These are phyloP conservation scores for Cyphellophora attinorum DNA, from an alignment of 2,329 filamentous ascomycete genomes.

Conservation along the genomic window DNA sequence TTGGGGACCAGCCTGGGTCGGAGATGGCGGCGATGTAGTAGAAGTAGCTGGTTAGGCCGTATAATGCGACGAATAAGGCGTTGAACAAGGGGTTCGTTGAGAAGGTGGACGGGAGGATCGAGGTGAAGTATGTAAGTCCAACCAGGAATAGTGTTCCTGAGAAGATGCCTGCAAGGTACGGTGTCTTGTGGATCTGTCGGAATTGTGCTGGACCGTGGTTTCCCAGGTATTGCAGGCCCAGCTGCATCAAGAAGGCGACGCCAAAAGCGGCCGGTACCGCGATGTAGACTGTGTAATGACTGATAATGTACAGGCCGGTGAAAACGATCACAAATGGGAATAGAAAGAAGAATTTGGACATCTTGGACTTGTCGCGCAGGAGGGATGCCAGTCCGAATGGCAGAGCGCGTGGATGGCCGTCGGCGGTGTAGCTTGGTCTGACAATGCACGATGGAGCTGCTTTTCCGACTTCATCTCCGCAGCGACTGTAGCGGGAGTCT, in stretches of 20 bases:
- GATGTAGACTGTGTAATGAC: slow-evolving; percentile 62
- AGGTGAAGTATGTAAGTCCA: slow-evolving; percentile 64
- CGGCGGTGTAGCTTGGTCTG: slow-evolving; percentile 71
- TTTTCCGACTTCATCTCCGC: slow-evolving; percentile 78
- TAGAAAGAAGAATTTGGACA: slow-evolving; percentile 79
- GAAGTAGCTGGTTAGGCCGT: slow-evolving; percentile 67
- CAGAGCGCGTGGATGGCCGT: slow-evolving; percentile 60
- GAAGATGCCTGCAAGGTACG: slow-evolving; percentile 91
- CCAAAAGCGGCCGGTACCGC: slow-evolving; percentile 63
- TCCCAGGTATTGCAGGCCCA: slow-evolving; percentile 65
- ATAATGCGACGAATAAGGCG: slow-evolving; percentile 58
- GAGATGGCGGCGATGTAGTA: slow-evolving; percentile 76
- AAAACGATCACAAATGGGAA: slow-evolving; percentile 76
- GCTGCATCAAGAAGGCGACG: slow-evolving; percentile 58
- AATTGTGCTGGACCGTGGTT: slow-evolving; percentile 80
- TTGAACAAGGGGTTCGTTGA: slow-evolving; percentile 64
- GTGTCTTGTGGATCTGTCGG: slow-evolving; percentile 85
- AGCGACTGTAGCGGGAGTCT: slow-evolving; percentile 78
- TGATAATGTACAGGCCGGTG: slow-evolving; percentile 60
- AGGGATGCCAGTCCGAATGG: slow-evolving; percentile 67
- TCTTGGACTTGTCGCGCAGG: slow-evolving; percentile 65
- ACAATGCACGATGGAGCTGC: slow-evolving; percentile 73
- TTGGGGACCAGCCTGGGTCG: slow-evolving; percentile 91
- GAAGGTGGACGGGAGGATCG: slow-evolving; percentile 64
- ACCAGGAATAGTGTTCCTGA: slow-evolving; percentile 76